Evolutionary conservation across 768 basidiomycete species (phyloP).

Genomic region (Lentinula lateritia): DNA sequence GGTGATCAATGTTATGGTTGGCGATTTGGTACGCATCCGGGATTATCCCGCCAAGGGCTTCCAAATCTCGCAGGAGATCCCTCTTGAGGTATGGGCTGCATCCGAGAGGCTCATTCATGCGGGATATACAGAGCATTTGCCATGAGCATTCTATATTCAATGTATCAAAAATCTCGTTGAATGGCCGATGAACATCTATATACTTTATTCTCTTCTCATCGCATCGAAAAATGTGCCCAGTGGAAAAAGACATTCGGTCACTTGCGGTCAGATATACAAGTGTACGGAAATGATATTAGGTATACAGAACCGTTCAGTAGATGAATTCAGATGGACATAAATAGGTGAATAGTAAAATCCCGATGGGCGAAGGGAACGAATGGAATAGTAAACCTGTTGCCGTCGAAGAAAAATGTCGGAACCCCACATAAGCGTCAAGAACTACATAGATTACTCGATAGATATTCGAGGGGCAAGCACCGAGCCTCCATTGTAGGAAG

Average conservation of each 20-base stretch:
- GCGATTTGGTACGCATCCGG: constrained; percentile 12
- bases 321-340: neutral
- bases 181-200: no score
- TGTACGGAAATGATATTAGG: neutral
- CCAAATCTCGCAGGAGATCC: constrained; percentile 11
- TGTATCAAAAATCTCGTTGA: no score
- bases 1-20: constrained; percentile 13
- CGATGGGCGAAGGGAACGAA: neutral
- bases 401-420: neutral
- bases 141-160: neutral
- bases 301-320: neutral
- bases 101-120: constrained; percentile 9
- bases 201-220: no score
- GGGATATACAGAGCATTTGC: constrained; percentile 10
- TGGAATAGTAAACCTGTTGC: neutral
- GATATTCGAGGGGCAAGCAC: constrained; percentile 63
- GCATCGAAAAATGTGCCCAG: no score
- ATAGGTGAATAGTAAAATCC: neutral
- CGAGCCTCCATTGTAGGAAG: constrained; percentile 47
- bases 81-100: constrained; percentile 11
- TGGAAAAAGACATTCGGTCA: neutral
- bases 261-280: neutral
- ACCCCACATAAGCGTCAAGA: neutral
- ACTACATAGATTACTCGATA: constrained; percentile 50
- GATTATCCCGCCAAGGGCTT: constrained; percentile 14